phyloP scores from a whole-genome alignment of 1,139 yeast genomes.

The Blastobotrys persicus region DNA sequence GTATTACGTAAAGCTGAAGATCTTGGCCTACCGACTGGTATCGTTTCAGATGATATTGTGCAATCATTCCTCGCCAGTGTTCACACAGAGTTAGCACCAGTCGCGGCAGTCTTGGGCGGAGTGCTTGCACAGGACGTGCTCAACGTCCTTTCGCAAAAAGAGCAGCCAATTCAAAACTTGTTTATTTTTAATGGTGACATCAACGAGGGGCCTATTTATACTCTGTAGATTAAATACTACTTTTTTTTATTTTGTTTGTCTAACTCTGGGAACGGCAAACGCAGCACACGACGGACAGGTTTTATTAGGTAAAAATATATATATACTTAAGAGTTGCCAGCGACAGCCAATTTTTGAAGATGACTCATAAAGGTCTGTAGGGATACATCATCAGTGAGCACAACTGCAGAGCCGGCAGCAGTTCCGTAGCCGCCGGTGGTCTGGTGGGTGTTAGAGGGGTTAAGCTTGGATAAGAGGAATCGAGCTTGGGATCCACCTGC shows the following conservation, averaged over 20 bases:
- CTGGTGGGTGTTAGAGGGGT: constrained; percentile 85
- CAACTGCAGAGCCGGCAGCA: constrained; percentile 65
- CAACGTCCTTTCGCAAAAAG: constrained; percentile 72
- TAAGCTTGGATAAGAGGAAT: constrained; percentile 88
- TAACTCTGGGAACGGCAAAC: too few relatives aligned
- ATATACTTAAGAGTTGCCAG: constrained; percentile 37
- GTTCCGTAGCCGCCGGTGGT: constrained; percentile 47
- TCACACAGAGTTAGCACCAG: constrained; percentile 74
- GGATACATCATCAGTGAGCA: constrained; percentile 91
- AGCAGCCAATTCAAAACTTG: constrained; percentile 79
- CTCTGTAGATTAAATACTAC: constrained; percentile 35
- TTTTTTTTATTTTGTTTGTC: neutral
- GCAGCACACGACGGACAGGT: too few relatives aligned
- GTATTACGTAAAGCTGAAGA: constrained; percentile 38
- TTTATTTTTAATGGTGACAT: constrained; percentile 69
- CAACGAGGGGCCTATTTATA: constrained; percentile 74
- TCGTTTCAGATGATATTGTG: constrained; percentile 33
- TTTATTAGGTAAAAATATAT: too few relatives aligned
- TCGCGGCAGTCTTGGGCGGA: constrained; percentile 88
- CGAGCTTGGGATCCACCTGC: constrained; percentile 99
- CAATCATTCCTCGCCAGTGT: constrained; percentile 33
- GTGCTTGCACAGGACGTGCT: constrained; percentile 87
- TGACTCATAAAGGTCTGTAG: constrained; percentile 90
- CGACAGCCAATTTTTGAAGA: constrained; percentile 76
- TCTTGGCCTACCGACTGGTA: constrained; percentile 44